Evolutionary conservation across 139 green algal species (phyloP).

Genomic region (Chlamydomonas asymmetrica): DNA sequence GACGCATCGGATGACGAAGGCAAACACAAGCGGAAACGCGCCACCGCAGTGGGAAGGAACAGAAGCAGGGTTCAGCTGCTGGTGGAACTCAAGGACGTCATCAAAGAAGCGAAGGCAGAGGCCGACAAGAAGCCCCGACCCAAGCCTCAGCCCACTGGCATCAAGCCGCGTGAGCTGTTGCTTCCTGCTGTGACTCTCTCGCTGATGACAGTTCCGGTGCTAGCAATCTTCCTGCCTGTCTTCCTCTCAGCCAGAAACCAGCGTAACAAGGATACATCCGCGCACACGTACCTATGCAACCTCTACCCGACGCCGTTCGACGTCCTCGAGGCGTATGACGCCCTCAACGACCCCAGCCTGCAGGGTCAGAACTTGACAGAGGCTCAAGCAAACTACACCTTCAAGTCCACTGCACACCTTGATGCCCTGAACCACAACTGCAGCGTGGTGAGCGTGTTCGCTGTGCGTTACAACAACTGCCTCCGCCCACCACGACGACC

Average conservation of each 20-base stretch:
- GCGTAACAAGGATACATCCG: background rate
- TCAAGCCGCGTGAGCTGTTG: background rate
- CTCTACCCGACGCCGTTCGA: background rate
- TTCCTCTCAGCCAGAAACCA: background rate
- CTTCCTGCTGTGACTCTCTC: background rate
- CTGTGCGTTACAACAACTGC: too few species aligned
- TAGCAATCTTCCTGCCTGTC: background rate
- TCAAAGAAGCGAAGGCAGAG: background rate
- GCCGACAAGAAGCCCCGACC: background rate
- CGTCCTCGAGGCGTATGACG: too few species aligned
- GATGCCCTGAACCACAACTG: background rate
- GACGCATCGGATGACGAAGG: too few species aligned
- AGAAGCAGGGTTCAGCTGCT: background rate
- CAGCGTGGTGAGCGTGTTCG: background rate
- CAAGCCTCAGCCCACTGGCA: too few species aligned
- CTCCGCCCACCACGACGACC: too few species aligned
- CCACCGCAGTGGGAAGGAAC: background rate
- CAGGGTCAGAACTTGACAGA: background rate
- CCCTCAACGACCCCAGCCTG: background rate
- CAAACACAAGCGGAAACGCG: slow-evolving; percentile 9
- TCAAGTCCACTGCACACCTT: background rate
- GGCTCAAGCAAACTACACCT: background rate
- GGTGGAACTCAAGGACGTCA: background rate
- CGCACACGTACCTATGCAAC: background rate
- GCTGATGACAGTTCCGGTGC: background rate